phyloP scores from a whole-genome alignment of 306 rosid genomes.

The Cicer pinnatifidum region DNA sequence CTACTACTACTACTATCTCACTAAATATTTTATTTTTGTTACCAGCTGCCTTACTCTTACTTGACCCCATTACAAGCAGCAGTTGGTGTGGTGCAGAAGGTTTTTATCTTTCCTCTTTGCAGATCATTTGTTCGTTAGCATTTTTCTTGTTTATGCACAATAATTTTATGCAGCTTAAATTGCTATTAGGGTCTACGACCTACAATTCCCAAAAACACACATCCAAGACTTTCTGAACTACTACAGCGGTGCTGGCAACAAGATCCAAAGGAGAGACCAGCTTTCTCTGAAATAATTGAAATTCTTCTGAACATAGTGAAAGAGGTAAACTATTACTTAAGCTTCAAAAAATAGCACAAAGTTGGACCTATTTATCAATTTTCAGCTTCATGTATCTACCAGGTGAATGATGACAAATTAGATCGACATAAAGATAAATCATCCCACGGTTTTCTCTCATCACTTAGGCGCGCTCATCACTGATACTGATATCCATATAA shows the following conservation, averaged over 20 bases:
- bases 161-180: conserved; percentile 37
- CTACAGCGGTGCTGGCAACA: conserved; percentile 91
- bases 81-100: conserved; percentile 99
- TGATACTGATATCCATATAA: conserved; percentile 42
- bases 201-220: conserved; percentile 71
- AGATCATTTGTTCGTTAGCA: not conserved
- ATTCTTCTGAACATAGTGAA: conserved; percentile 69
- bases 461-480: conserved; percentile 62
- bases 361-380: conserved; percentile 23
- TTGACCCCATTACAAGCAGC: conserved; percentile 98
- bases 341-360: not conserved
- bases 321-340: conserved; percentile 60
- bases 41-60: conserved; percentile 85
- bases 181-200: conserved; percentile 79
- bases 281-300: conserved; percentile 74
- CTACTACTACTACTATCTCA: conserved; percentile 39
- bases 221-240: conserved; percentile 74
- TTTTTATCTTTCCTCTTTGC: conserved; percentile 44
- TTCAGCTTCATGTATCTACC: conserved; percentile 43
- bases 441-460: conserved; percentile 69
- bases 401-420: conserved; percentile 59
- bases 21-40: conserved; percentile 38
- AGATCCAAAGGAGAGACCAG: conserved; percentile 77
- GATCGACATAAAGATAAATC: conserved; percentile 60
- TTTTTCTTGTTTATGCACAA: conserved; percentile 18